Evolutionary conservation across 1,284 basidiomycete genomes (phyloP), one percentile per base, ranked within the genome.

Genomic region (Ganoderma lucidum): DNA sequence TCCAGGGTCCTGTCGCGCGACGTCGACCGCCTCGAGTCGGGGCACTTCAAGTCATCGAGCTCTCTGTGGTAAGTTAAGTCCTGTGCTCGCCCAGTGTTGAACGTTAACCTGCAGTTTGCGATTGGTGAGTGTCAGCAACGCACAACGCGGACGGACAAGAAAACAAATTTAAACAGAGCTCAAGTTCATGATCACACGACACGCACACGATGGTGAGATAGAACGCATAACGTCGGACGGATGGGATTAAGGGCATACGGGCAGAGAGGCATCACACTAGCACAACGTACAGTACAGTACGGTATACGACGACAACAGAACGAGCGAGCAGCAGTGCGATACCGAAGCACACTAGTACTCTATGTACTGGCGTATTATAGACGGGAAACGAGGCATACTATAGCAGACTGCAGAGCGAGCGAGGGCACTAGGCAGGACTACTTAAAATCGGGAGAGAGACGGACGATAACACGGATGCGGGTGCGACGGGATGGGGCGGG

Each of bases 381-480:
- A 28, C 48, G 48, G 23, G 48, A 9, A 14, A 23, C 48, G 23
- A 28, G 23, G 48, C 48, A 51, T 51, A 51, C 48, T 10, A 23
- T 51, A 51, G 23, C 48, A 51, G 48, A 51, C 23, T 28, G 6
- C 3, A 19, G n/a, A 2, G 45, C 45, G n/a, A 2, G 45, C 45
- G n/a, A 10, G n/a, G 48, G 48, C 48, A 51, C 23, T 41, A 9
- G 39, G 39, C 39, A 41, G 9, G 12, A 48, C 44, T 17, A 45
- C 45, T 51, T 51, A 51, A 51, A 51, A 51, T n/a, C 48, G 48
- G n/a, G 48, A 51, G 19, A 45, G 48, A 23, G 45, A 48, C 8
- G n/a, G 45, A 48, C 6, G 45, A 51, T 10, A 23, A 12, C 10
- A n/a, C 35, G 8, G 35, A 35, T 35, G 35, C 35, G 8, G 35